Evolutionary conservation across 179 eudicot genomes (phyloP).

Genomic region (Silene noctiflora): DNA sequence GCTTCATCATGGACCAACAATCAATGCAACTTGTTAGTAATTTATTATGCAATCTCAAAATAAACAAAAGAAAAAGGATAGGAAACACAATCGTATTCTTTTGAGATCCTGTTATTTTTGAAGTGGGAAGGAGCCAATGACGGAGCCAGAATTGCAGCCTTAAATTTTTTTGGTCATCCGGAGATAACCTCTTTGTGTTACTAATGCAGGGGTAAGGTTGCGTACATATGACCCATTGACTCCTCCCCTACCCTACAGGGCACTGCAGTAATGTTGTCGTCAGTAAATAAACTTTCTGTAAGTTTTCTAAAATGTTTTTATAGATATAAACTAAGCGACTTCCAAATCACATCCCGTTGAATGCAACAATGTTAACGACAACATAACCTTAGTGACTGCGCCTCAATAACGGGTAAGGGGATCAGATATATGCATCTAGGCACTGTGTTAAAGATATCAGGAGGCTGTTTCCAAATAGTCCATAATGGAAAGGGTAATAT

Average conservation of each 20-base stretch:
- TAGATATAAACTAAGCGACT: background rate
- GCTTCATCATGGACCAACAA: slow-evolving; percentile 11
- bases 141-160: background rate
- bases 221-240: too few relatives aligned
- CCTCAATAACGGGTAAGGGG: too few relatives aligned
- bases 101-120: background rate
- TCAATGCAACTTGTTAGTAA: slow-evolving; percentile 9
- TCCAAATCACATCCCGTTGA: background rate
- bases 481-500: background rate
- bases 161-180: too few relatives aligned
- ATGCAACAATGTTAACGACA: background rate
- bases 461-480: background rate
- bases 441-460: background rate
- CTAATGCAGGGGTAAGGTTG: too few relatives aligned
- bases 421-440: too few relatives aligned
- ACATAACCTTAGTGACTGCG: background rate
- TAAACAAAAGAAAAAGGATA: background rate
- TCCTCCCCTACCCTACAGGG: too few relatives aligned
- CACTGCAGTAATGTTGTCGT: too few relatives aligned
- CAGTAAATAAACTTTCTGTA: background rate
- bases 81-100: background rate
- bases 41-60: too few relatives aligned
- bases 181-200: too few relatives aligned
- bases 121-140: background rate
- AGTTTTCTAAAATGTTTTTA: background rate